Evolutionary conservation across 495 filamentous ascomycete genomes (phyloP), one percentile per base, ranked within the genome.

Genomic region (Hypoxylon subgilvum): DNA sequence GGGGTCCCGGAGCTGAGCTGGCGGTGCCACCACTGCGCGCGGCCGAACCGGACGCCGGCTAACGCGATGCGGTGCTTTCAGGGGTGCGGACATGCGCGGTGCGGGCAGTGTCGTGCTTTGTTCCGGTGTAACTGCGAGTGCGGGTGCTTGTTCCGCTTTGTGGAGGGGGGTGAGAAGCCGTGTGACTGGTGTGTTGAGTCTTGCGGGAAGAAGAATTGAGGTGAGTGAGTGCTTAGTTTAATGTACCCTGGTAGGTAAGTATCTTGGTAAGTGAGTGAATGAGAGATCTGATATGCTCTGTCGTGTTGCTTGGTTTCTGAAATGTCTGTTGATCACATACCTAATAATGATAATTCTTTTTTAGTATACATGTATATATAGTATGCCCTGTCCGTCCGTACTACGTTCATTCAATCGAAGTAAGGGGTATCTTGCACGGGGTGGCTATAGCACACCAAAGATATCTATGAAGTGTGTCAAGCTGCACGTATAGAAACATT

Each of bases 111-210:
- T 7, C 39, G n/a, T 0, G 38, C 59, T 6, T 39, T 62, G 4
- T 62, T 62, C 6, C 2, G 4, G 1, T 62, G 59, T n/a, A 23
- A 5, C 8, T 62, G 52, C 23, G 16, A 25, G 25, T 61, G 57
- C 17, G 44, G 52, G 1, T 62, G 59, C 14, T 22, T 19, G 4
- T 46, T 27, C 19, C 3, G 12, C 5, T 56, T 50, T 4, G 32
- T 62, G 1, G 46, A 50, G 13, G 39, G 40, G 0, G 59, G 52
- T 2, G 12, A 34, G 1, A 25, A 30, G 39, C 8, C 13, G 1
- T 61, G 58, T 27, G n/a, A 45, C 2, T 45, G 21, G 23, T 61
- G 58, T 36, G 27, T 35, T 13, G 30, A 31, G 31, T 50, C 30
- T 25, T 57, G 53, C 32, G 7, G 2, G 35, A 30, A 28, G 27